Evolutionary conservation across 1,284 basidiomycete species (phyloP).

Genomic region (Ustilago sp.): DNA sequence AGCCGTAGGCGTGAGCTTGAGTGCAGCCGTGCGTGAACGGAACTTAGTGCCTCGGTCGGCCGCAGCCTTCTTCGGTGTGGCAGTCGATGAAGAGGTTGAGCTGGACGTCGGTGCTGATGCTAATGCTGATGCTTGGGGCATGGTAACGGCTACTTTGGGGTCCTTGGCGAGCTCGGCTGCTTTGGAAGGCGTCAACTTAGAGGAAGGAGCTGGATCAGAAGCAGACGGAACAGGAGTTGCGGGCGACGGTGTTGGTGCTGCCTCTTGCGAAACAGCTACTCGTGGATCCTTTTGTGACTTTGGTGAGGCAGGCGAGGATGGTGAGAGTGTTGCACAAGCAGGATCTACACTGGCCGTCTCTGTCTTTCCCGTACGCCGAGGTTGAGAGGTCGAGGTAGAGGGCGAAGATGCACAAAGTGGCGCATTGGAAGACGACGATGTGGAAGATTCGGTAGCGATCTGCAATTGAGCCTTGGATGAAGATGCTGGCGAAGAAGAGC

Average conservation of each 20-base stretch:
- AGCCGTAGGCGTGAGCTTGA: slow-evolving; percentile 76
- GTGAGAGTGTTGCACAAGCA: slow-evolving; percentile 54
- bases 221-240: slow-evolving; percentile 39
- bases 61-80: slow-evolving; percentile 32
- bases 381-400: neutral
- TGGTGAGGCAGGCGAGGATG: slow-evolving; percentile 54
- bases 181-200: slow-evolving; percentile 35
- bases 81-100: slow-evolving; percentile 1
- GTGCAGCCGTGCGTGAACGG: slow-evolving; percentile 53
- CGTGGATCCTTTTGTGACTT: slow-evolving; percentile 53
- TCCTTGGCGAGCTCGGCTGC: slow-evolving; percentile 37
- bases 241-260: slow-evolving; percentile 28
- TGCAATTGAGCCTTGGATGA: slow-evolving; percentile 23
- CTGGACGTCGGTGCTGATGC: slow-evolving; percentile 14
- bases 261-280: slow-evolving; percentile 16
- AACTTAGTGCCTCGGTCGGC: slow-evolving; percentile 54
- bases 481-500: slow-evolving; percentile 16
- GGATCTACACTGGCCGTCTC: slow-evolving; percentile 39
- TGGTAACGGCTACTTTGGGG: slow-evolving; percentile 44
- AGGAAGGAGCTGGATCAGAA: slow-evolving; percentile 29
- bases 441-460: slow-evolving; percentile 4
- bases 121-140: slow-evolving; percentile 41
- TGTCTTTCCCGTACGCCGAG: neutral
- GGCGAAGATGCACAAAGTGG: slow-evolving; percentile 12
- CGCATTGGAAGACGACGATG: slow-evolving; percentile 6